These are phyloP conservation scores for Platismatia glauca DNA, from an alignment of 495 filamentous ascomycete species.

Conservation along the genomic window DNA sequence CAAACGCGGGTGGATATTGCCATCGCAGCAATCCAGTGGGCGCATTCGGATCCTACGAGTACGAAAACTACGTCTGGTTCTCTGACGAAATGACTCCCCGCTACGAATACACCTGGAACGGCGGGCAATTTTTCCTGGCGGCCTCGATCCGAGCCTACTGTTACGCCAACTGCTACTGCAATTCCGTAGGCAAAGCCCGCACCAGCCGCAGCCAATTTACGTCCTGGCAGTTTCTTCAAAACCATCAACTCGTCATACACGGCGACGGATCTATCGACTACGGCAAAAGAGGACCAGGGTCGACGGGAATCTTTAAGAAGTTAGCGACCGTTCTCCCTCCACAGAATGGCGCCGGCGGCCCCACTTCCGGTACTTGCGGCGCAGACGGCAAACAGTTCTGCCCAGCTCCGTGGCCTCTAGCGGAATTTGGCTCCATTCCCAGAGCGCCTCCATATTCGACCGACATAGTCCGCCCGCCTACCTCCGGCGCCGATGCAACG, in stretches of 20 bases:
- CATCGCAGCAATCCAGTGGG: not conserved
- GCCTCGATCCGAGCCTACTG: too few relatives aligned
- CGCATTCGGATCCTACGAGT: too few relatives aligned
- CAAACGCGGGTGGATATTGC: conserved; percentile 4
- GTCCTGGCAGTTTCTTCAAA: too few relatives aligned
- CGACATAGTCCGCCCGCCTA: too few relatives aligned
- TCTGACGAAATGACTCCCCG: conserved; percentile 9
- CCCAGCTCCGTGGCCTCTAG: not conserved
- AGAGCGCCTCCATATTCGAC: not conserved
- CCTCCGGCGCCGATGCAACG: too few relatives aligned
- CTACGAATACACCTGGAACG: not conserved
- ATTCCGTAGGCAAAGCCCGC: too few relatives aligned
- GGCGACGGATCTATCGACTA: too few relatives aligned
- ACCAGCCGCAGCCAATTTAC: too few relatives aligned
- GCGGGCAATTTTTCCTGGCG: not conserved
- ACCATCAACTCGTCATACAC: too few relatives aligned
- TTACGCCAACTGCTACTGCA: too few relatives aligned
- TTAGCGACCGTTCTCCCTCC: not conserved
- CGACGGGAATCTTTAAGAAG: too few relatives aligned
- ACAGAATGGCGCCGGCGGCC: not conserved
- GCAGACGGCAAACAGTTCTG: conserved; percentile 6
- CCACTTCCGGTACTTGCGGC: not conserved
- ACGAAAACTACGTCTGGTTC: not conserved
- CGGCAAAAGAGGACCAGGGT: too few relatives aligned
- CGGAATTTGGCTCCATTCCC: not conserved